Conservation (phyloP, 202 grass and related monocot genomes). For the Setaria italica region DNA sequence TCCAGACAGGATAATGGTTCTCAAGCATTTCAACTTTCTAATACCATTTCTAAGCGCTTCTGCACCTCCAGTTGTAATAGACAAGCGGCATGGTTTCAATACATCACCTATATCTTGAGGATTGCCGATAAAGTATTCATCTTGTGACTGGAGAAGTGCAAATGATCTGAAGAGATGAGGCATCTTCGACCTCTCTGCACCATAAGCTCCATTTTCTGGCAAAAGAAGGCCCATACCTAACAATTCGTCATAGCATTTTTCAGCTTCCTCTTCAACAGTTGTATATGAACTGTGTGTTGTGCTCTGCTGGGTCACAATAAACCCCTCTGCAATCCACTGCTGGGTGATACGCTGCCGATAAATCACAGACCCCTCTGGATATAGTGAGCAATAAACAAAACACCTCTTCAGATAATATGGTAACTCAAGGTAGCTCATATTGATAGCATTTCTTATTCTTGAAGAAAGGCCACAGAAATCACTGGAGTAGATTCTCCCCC, state of each 20-base stretch:
- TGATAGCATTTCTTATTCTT: slow-evolving; percentile 48
- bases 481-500: slow-evolving; percentile 53
- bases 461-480: slow-evolving; percentile 53
- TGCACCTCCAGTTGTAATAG: slow-evolving; percentile 47
- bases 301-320: slow-evolving; percentile 46
- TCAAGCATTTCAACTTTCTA: slow-evolving; percentile 58
- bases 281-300: background rate
- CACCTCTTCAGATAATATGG: slow-evolving; percentile 66
- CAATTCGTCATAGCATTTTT: slow-evolving; percentile 62
- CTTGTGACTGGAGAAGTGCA: slow-evolving; percentile 60
- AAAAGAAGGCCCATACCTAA: slow-evolving; percentile 57
- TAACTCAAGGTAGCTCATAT: slow-evolving; percentile 65
- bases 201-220: slow-evolving; percentile 43
- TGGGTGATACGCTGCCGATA: slow-evolving; percentile 46
- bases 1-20: slow-evolving; percentile 64
- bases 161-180: slow-evolving; percentile 67
- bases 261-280: slow-evolving; percentile 58
- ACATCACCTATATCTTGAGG: slow-evolving; percentile 53
- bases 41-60: slow-evolving; percentile 43
- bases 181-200: slow-evolving; percentile 55
- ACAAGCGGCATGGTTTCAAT: slow-evolving; percentile 54
- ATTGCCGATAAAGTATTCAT: slow-evolving; percentile 58
- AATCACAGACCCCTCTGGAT: slow-evolving; percentile 57
- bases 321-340: slow-evolving; percentile 76
- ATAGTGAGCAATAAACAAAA: slow-evolving; percentile 75